A percentile compares a stretch with the other conserved stretches of the same genome.
These are phyloP conservation scores for Penicillium brevicompactum DNA, from an alignment of 2,329 filamentous ascomycete genomes.

Conservation along the genomic window DNA sequence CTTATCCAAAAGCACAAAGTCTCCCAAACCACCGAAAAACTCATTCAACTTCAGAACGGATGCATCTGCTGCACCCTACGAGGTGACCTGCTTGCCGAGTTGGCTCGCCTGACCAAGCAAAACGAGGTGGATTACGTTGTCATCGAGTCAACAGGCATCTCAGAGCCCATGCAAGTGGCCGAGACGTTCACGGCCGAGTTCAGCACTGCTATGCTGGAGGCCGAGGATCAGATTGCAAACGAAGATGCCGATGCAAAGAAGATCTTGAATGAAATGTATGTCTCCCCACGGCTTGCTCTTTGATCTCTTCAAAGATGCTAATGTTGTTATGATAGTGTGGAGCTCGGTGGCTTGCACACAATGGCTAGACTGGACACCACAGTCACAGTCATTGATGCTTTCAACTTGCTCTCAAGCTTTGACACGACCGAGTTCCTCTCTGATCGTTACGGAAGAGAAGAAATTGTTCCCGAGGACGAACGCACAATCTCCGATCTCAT, in stretches of 20 bases:
- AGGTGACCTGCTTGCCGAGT: slow-evolving; percentile 70
- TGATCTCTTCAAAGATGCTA: slow-evolving; percentile 2
- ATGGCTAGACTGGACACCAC: slow-evolving; percentile 70
- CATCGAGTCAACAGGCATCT: slow-evolving; percentile 72
- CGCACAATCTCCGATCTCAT: slow-evolving; percentile 74
- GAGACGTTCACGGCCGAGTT: slow-evolving; percentile 68
- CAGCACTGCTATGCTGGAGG: slow-evolving; percentile 50
- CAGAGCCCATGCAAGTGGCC: slow-evolving; percentile 72
- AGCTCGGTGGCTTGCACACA: slow-evolving; percentile 65
- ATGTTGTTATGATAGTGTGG: slow-evolving; percentile 38
- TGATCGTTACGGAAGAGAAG: slow-evolving; percentile 60
- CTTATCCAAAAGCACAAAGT: slow-evolving; percentile 61
- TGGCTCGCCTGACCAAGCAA: slow-evolving; percentile 64
- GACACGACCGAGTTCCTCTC: slow-evolving; percentile 69
- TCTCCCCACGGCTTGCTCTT: slow-evolving; percentile 8
- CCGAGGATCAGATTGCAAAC: slow-evolving; percentile 49
- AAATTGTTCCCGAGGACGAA: slow-evolving; percentile 68
- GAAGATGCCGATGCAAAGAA: slow-evolving; percentile 47
- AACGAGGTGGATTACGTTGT: slow-evolving; percentile 70
- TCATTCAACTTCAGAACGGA: slow-evolving; percentile 70
- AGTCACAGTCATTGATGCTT: slow-evolving; percentile 72
- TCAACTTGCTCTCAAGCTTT: slow-evolving; percentile 72
- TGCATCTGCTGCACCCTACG: slow-evolving; percentile 77
- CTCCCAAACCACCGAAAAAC: slow-evolving; percentile 63
- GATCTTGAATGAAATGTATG: slow-evolving; percentile 51